Base-by-base conservation (phyloP, 306 rosid genomes). In the Purshia tridentata region DNA sequence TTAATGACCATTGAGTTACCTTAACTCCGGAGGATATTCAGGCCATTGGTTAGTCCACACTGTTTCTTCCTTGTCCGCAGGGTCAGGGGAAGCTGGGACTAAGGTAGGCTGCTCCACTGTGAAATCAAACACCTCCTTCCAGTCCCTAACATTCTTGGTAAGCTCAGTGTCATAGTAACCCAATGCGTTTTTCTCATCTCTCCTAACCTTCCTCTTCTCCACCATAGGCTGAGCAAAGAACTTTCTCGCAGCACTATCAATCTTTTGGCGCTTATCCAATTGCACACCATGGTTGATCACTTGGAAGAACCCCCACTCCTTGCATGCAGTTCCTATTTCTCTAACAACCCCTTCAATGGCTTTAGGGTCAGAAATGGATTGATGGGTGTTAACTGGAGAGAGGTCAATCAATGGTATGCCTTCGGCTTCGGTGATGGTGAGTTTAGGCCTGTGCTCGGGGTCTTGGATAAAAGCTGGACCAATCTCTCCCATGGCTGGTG, bases 101-200 rank as follows among this genome's bases (percentile, higher is more conserved):
- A 81, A 2, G 5, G 85, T 81, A 0, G 91, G 92, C 2, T 82
- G 89, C 40, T 49, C 50, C 18, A 77, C 65, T 0, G 12, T 5
- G 58, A 84, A 83, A 82, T 88, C 97, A 72, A 85, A 83, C 6
- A 82, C 91, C 68, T 90, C 96, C 52, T 88, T 90, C 96, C 98
- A 88, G 37, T 92, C 98, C 20, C 91, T 85, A 2, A 90, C 87
- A 16, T 92, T 90, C 78, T 90, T 90, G 8, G 98, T 90, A 18
- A 80, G 82, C 39, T 92, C 98, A 0, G 64, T 67, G 18, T 92
- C 94, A 48, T 60, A 77, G 11, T 92, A 92, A 9, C 98, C 96
- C n/a, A 11, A 8, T 0, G 81, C 49, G 3, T 2, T 12, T 5
- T 0, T 44, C 16, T 79, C 88, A 6, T 79, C 79, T 65, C 90